phyloP scores from a whole-genome alignment of 306 rosid genomes.

The Dryas alaskensis region DNA sequence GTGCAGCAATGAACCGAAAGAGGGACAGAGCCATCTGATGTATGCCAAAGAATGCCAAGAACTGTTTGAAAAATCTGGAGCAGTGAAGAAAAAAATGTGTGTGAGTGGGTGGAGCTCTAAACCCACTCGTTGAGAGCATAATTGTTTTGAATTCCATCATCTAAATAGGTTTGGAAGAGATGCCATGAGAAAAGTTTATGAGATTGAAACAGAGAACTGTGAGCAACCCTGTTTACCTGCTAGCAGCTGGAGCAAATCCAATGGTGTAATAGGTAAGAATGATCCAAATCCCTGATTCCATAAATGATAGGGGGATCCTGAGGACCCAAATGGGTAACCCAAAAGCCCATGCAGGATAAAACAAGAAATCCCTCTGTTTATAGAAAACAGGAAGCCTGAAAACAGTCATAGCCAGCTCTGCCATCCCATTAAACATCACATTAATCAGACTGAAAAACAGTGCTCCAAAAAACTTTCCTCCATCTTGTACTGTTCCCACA shows the following conservation, averaged over 20 bases:
- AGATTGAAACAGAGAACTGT: neutral
- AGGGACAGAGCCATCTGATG: conserved; percentile 80
- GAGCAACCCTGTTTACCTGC: conserved; percentile 41
- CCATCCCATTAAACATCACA: conserved; percentile 77
- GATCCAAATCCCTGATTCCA: conserved; percentile 72
- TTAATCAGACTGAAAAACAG: conserved; percentile 56
- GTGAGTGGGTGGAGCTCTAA: neutral
- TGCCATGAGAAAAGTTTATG: neutral
- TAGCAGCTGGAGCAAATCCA: conserved; percentile 78
- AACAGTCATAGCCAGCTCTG: conserved; percentile 61
- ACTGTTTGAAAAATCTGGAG: conserved; percentile 72
- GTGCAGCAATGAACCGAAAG: conserved; percentile 75
- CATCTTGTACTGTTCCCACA: conserved; percentile 41
- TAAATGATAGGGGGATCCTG: conserved; percentile 63
- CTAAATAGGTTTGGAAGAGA: neutral
- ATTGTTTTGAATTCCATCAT: neutral
- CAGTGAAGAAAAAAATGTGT: conserved; percentile 1
- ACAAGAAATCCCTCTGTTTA: conserved; percentile 71
- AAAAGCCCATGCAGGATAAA: conserved; percentile 85
- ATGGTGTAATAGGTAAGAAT: conserved; percentile 69
- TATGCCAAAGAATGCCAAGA: conserved; percentile 69
- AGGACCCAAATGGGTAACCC: conserved; percentile 69
- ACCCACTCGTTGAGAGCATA: neutral
- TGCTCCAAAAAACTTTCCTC: conserved; percentile 65
- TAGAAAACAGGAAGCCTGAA: conserved; percentile 63